Evolutionary conservation across 139 green algal species (phyloP).

Genomic region (Chlorella ohadii): DNA sequence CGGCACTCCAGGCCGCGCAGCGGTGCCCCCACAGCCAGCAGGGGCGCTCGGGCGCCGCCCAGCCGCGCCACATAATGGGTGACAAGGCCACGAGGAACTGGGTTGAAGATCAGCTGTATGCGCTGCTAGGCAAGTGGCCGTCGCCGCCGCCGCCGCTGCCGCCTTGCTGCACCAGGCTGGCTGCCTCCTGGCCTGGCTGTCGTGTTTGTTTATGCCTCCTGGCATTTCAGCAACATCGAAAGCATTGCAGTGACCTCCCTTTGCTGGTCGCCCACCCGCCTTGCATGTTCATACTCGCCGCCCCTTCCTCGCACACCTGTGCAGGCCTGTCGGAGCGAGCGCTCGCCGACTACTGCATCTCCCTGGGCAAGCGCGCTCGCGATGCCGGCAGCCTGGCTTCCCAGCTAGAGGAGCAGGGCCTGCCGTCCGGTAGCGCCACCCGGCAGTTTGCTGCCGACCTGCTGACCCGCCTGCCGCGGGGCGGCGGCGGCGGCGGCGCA

Average conservation of each 20-base stretch:
- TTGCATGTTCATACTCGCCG: too few species aligned
- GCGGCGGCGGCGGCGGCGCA: neutral
- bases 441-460: constrained; percentile 69
- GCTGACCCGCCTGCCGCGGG: constrained; percentile 52
- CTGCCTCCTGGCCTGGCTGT: too few species aligned
- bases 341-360: constrained; percentile 53
- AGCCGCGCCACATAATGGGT: too few species aligned
- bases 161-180: too few species aligned
- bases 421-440: constrained; percentile 57
- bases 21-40: neutral
- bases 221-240: too few species aligned
- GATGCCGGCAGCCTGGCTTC: constrained; percentile 39
- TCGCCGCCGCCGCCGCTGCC: constrained; percentile 15
- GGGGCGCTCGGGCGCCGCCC: too few species aligned
- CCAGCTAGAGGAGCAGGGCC: constrained; percentile 52
- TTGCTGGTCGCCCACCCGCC: too few species aligned
- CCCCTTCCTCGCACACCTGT: too few species aligned
- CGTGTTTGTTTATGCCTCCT: too few species aligned
- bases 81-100: constrained; percentile 59
- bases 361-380: constrained; percentile 56
- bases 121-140: constrained; percentile 68
- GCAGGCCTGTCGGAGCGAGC: constrained; percentile 59
- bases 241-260: too few species aligned
- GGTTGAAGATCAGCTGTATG: constrained; percentile 81
- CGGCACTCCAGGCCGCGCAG: neutral